A percentile compares a stretch with the other conserved stretches of the same genome.
Conservation (phyloP, 83 land plant species). For the Picea engelmannii region DNA sequence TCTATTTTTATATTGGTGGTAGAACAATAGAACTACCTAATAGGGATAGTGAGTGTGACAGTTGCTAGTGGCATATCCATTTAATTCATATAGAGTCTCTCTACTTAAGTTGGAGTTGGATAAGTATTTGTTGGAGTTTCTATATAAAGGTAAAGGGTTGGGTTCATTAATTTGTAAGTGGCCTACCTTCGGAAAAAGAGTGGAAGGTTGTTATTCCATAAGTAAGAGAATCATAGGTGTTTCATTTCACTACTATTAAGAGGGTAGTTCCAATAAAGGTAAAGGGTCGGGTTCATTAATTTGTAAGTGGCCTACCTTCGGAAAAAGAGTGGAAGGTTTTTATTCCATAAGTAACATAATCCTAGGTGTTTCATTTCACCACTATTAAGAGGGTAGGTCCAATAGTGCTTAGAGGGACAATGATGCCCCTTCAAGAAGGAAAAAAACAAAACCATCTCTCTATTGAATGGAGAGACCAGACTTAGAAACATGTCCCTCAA, state of each 20-base stretch:
- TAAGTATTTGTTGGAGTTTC: not conserved
- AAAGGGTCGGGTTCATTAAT: not conserved
- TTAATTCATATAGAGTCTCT: not conserved
- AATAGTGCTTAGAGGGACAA: not conserved
- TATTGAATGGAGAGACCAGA: too few relatives aligned
- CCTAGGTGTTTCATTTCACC: not conserved
- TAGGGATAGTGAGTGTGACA: not conserved
- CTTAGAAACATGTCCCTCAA: too few relatives aligned
- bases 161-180: not conserved
- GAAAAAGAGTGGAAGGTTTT: not conserved
- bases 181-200: not conserved
- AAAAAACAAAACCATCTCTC: too few relatives aligned
- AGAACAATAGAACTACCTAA: too few relatives aligned
- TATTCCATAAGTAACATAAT: not conserved
- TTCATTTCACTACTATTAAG: not conserved
- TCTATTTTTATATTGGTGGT: too few relatives aligned
- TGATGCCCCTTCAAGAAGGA: not conserved
- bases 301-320: not conserved
- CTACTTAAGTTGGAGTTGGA: not conserved
- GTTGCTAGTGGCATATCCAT: not conserved
- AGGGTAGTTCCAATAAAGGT: not conserved
- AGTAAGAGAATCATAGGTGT: not conserved
- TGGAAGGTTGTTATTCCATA: not conserved
- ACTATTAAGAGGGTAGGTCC: not conserved
- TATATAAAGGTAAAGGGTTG: not conserved